Evolutionary conservation across 768 basidiomycete genomes (phyloP), one percentile per base, ranked within the genome.

Genomic region (Xerocomellus amylosporus): DNA sequence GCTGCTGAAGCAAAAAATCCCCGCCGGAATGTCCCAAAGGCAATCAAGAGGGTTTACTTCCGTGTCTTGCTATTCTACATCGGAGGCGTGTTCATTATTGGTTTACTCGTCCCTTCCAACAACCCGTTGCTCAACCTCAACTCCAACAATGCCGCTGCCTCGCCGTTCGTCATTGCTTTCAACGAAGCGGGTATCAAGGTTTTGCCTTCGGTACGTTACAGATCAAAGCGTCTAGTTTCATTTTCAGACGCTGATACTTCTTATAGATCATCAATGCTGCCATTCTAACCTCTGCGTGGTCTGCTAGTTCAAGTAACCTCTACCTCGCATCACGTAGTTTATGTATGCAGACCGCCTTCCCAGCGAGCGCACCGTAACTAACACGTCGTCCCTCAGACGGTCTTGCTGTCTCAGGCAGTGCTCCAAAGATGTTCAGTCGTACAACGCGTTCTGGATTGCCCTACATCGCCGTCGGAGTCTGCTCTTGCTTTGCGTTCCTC

Each of bases 381-480:
- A 28, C n/a, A 2, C 65, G 26, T 57, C 30, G 66, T 71, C 54
- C 49, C 72, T 1, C 72, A 85, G 58, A 85, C 58, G 79, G 79
- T 58, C 75, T 86, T 10, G 77, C 84, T 3, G 56, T 76, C 46
- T 74, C 75, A 19, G 78, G 80, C 0, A 77, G 81, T 51, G 82
- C 84, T 0, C 85, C 85, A 4, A 74, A 67, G 46, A 62, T 85
- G 43, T 84, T 86, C 50, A 46, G 63, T 26, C 70, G 73, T 47
- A 77, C 77, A 1, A 65, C 68, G 12, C 56, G 56, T 10, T 53
- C 61, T 6, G 74, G 83, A 36, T 60, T 84, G 2, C 84, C 83
- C 2, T 76, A 75, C 61, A 70, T 79, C 33, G 62, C 78, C 0
- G 64, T 75, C 13, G 54, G 36, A 0, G 6, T 66, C 30, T 72